Evolutionary conservation across 2,329 filamentous ascomycete species (phyloP).

Genomic region (Botrytis squamosa): DNA sequence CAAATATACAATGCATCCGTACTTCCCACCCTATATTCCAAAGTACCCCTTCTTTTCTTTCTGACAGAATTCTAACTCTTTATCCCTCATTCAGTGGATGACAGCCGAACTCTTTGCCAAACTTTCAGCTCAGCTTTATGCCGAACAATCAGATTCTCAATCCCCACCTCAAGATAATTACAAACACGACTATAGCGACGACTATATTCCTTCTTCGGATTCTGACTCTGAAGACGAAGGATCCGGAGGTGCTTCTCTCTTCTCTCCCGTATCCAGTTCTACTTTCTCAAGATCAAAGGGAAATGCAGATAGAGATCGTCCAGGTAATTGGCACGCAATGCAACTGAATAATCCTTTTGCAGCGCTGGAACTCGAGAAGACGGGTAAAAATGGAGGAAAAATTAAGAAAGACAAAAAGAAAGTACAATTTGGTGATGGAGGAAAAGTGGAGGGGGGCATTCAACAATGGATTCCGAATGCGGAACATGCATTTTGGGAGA

Average conservation of each 20-base stretch:
- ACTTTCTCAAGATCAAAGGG: neutral
- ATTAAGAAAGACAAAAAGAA: neutral
- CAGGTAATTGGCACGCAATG: conserved; percentile 21
- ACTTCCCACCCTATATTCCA: neutral
- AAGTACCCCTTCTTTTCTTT: neutral
- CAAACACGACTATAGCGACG: conserved; percentile 17
- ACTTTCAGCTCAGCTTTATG: conserved; percentile 32
- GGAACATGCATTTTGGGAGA: conserved; percentile 35
- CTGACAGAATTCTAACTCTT: conserved; percentile 30
- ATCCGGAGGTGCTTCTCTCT: conserved; percentile 10
- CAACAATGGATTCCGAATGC: conserved; percentile 30
- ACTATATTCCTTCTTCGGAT: neutral
- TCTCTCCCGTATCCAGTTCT: neutral
- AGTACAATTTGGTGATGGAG: conserved; percentile 2
- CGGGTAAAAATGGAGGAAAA: neutral
- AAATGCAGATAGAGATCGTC: neutral
- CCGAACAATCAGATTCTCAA: conserved; percentile 18
- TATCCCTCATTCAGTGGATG: conserved; percentile 37
- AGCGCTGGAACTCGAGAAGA: neutral
- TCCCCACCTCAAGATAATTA: neutral
- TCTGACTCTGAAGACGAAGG: conserved; percentile 19
- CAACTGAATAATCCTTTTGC: conserved; percentile 20
- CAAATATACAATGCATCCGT: no score
- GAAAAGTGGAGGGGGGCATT: neutral
- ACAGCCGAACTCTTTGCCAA: conserved; percentile 46